phyloP scores from a whole-genome alignment of 305 asterid species.

The Plantago lanceolata region DNA sequence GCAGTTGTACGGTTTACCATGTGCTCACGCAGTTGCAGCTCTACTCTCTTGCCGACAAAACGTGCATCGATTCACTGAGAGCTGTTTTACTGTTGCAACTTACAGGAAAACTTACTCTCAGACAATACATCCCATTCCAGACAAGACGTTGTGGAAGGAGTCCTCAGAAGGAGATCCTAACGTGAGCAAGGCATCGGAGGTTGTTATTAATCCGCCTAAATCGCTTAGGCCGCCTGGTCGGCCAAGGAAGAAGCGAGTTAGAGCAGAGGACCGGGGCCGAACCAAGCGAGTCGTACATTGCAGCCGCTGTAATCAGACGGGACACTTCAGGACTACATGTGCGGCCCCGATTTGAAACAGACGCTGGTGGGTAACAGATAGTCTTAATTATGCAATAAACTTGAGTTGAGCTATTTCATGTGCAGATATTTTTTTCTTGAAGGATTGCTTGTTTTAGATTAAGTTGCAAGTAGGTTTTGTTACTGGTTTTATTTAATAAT shows the following conservation, averaged over 20 bases:
- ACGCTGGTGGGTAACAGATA: neutral
- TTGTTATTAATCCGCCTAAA: conserved; percentile 72
- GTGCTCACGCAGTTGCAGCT: conserved; percentile 97
- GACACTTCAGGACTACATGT: conserved; percentile 74
- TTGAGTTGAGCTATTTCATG: neutral
- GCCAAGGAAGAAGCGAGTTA: conserved; percentile 81
- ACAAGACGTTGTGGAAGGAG: conserved; percentile 79
- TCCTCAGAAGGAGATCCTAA: conserved; percentile 55
- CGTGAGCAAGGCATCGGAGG: conserved; percentile 31
- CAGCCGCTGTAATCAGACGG: conserved; percentile 90
- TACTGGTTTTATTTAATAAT: too few species aligned
- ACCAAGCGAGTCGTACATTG: conserved; percentile 88
- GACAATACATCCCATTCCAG: conserved; percentile 87
- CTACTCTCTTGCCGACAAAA: conserved; percentile 86
- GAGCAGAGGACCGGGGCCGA: conserved; percentile 88
- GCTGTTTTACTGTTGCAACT: conserved; percentile 85
- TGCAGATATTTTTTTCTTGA: neutral
- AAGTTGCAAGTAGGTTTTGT: too few species aligned
- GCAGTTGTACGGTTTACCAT: conserved; percentile 88
- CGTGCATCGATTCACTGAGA: conserved; percentile 89
- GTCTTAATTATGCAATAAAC: neutral
- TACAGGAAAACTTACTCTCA: conserved; percentile 85
- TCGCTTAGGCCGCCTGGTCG: conserved; percentile 81
- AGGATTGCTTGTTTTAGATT: neutral
- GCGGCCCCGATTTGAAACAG: conserved; percentile 77